phyloP scores from a whole-genome alignment of 331 rosid genomes.

The Quercus tomentella region DNA sequence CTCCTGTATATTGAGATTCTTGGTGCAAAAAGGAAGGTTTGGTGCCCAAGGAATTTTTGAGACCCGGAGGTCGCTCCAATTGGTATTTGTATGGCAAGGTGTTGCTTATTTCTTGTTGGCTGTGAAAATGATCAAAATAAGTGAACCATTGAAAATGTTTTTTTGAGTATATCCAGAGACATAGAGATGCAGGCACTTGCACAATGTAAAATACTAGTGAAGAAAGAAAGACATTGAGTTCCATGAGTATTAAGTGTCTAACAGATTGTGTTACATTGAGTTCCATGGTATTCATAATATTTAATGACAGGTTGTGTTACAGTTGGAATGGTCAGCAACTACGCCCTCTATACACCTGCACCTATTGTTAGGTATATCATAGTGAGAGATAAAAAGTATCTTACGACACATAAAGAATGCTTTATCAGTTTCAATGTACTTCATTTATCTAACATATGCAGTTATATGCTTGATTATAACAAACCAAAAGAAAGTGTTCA shows the following conservation, averaged over 20 bases:
- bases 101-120: constrained; percentile 33
- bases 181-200: neutral
- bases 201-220: neutral
- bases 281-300: neutral
- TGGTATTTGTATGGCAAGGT: constrained; percentile 20
- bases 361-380: neutral
- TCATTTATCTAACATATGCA: neutral
- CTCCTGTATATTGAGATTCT: constrained; percentile 24
- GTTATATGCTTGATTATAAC: neutral
- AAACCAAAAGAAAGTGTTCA: neutral
- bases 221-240: neutral
- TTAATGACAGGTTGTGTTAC: no score
- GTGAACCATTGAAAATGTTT: neutral
- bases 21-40: constrained; percentile 21
- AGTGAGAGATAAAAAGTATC: neutral
- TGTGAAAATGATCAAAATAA: constrained; percentile 21
- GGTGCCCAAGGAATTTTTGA: constrained; percentile 24
- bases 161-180: neutral
- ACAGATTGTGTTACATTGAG: neutral
- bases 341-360: neutral
- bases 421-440: neutral
- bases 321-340: neutral
- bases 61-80: constrained; percentile 24
- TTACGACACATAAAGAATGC: neutral
- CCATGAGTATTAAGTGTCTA: neutral